Evolutionary conservation across 2,329 filamentous ascomycete species (phyloP), one percentile per base, ranked within the genome.

Genomic region (Fusarium luffae): DNA sequence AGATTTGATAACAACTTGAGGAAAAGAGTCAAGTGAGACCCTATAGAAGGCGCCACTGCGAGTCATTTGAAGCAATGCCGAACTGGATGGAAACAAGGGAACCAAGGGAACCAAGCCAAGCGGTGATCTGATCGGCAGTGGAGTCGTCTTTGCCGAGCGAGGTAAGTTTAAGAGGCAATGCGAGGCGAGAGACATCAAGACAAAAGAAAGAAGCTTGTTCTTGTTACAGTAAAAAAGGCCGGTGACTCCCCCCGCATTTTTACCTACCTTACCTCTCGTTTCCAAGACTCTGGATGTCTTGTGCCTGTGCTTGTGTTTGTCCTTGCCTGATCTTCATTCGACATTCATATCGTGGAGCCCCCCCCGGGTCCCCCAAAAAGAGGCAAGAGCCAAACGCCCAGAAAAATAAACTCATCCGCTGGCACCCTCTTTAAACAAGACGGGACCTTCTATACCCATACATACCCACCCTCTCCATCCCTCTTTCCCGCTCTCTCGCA

Each of bases 81-180:
- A 52, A 42, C 34, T 37, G 34, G 49, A 41, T 37, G 34, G 18
- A 51, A 51, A 18, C 19, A 25, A 52, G n/a, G 34, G 18, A 51
- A 51, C 21, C 19, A 25, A 52, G n/a, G 34, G 18, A 51, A 19
- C 18, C 19, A 25, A 52, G n/a, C 62, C 55, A 43, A 57, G 30
- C 52, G 59, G 63, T 75, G 72, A 70, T 75, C 63, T 67, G 73
- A 72, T 75, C 73, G 72, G 69, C 73, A 68, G 72, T 75, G 73
- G 71, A 72, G 64, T 59, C 63, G 44, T 34, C 44, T 51, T 63
- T 66, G 69, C 61, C 62, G 59, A 65, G 55, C 50, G 25, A 60
- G 48, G 43, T 32, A 47, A 30, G 25, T 23, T n/a, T 10, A 19
- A 19, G 42, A 30, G 49, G 30, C 47, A 43, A 59, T 23, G 30